A percentile compares a stretch with the other conserved stretches of the same genome.
phyloP scores from a whole-genome alignment of 495 filamentous ascomycete species.

The Penicillium pancosmium region DNA sequence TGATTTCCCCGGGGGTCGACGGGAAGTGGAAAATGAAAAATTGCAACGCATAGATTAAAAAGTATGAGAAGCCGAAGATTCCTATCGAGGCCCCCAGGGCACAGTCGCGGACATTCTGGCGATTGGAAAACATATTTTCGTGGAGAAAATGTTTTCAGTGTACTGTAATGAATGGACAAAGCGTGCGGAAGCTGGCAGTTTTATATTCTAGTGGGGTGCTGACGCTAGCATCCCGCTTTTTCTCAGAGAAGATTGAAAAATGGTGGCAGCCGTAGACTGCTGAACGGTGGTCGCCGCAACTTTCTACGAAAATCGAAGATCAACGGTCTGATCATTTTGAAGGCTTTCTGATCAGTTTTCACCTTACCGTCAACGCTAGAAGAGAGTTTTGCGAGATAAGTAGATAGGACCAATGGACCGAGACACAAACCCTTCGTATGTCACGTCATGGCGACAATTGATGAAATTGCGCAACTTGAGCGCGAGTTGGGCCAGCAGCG shows the following conservation, averaged over 20 bases:
- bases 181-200: not conserved
- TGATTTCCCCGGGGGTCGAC: constrained; percentile 8
- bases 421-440: not conserved
- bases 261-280: not conserved
- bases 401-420: not conserved
- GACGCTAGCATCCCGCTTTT: not conserved
- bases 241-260: not conserved
- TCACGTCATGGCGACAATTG: constrained; percentile 5
- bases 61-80: constrained; percentile 18
- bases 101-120: constrained; percentile 12
- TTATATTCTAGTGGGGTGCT: not conserved
- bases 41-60: constrained; percentile 15
- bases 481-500: constrained; percentile 8
- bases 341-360: too few species aligned
- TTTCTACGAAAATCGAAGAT: not conserved
- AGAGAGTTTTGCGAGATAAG: not conserved
- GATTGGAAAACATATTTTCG: constrained; percentile 3
- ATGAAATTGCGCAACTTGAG: constrained; percentile 6
- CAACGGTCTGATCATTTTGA: not conserved
- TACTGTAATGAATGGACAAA: not conserved
- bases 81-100: constrained; percentile 4
- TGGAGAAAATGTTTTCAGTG: not conserved
- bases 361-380: not conserved
- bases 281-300: not conserved
- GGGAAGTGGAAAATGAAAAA: constrained; percentile 19